Evolutionary conservation across 192 early-diverging fungal genomes (phyloP), one percentile per base, ranked within the genome.

Genomic region (Umbelopsis vinacea): DNA sequence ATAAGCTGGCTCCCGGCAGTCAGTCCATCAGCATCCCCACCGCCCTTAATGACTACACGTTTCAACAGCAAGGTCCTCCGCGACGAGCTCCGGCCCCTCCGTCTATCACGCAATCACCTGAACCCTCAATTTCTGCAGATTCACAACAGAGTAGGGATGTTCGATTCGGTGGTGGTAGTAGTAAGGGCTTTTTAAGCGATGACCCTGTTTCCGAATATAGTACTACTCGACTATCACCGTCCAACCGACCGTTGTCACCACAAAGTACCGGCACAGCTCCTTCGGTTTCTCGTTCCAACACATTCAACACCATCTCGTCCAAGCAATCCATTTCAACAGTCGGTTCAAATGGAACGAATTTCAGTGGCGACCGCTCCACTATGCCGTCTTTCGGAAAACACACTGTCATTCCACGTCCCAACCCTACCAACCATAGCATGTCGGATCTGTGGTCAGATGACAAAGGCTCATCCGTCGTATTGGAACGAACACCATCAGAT

Each of bases 11-110:
- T n/a, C 19, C 48, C 15, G 48, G 19, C 17, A 6, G 19, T 3
- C 24, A 63, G 33, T 19, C 57, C 24, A 63, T 63, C 14, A 37
- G 57, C 26, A 63, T 63, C 15, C 57, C 57, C 11, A 63, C 57
- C 15, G 57, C 57, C 15, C 33, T 63, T 15, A 29, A 63, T 6
- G 57, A 63, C n/a, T 63, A 29, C 19, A 63, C 57, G 4, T 63
- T 63, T 19, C 57, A 63, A 37, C 57, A 63, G 14, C 57, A 63
- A 17, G 57, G 57, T 11, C 57, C 57, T 37, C 57, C 57, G 19
- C 69, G 77, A 66, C 71, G 71, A 55, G 77, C 77, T 29, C 77
- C 77, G 47, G 37, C 69, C 24, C 77, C 77, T 33, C 77, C 77
- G 6, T 38, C 47, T 7, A 47, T n/a, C 40, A 29, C 26, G 0